Percentiles rank a stretch among this genome's conserved stretches.
phyloP scores from a whole-genome alignment of 257 asterid species.

The Voacanga thouarsii region DNA sequence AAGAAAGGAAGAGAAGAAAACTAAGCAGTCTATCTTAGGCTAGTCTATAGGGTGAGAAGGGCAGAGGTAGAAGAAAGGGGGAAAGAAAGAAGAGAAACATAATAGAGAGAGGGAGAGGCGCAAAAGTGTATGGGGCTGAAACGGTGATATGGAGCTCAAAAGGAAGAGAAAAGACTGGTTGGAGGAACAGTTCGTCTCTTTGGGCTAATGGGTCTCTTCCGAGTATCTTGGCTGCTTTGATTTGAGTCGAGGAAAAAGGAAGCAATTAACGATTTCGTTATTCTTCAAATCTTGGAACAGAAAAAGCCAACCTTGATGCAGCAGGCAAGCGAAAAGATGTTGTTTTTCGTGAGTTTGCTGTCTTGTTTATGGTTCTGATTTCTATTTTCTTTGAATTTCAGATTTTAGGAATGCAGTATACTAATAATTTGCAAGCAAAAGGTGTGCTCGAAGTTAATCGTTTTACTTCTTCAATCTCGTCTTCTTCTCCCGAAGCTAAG shows the following conservation, averaged over 20 bases:
- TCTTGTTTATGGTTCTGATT: not conserved
- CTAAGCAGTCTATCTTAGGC: slow-evolving; percentile 5
- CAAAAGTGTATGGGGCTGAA: slow-evolving; percentile 23
- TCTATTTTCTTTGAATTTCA: slow-evolving; percentile 13
- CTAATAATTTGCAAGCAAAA: slow-evolving; percentile 31
- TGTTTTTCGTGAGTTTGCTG: not conserved
- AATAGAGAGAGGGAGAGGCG: not conserved
- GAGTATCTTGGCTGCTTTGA: slow-evolving; percentile 22
- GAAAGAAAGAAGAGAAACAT: not conserved
- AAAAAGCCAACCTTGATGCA: slow-evolving; percentile 4
- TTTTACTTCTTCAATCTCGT: slow-evolving; percentile 28
- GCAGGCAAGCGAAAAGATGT: slow-evolving; percentile 16
- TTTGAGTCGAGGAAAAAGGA: not conserved
- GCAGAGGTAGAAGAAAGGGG: slow-evolving; percentile 9
- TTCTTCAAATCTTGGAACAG: slow-evolving; percentile 18
- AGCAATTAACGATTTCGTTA: slow-evolving; percentile 5
- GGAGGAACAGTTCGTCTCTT: slow-evolving; percentile 14
- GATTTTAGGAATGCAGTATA: slow-evolving; percentile 47
- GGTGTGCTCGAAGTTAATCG: slow-evolving; percentile 25
- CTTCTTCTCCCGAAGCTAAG: slow-evolving; percentile 21
- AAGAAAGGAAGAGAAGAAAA: not conserved
- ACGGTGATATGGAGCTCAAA: slow-evolving; percentile 25
- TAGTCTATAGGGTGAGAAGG: slow-evolving; percentile 2
- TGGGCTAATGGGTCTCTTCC: slow-evolving; percentile 27
- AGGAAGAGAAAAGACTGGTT: slow-evolving; percentile 26